Evolutionary conservation across 768 basidiomycete species (phyloP).

Genomic region (Sarcodon aspratus): DNA sequence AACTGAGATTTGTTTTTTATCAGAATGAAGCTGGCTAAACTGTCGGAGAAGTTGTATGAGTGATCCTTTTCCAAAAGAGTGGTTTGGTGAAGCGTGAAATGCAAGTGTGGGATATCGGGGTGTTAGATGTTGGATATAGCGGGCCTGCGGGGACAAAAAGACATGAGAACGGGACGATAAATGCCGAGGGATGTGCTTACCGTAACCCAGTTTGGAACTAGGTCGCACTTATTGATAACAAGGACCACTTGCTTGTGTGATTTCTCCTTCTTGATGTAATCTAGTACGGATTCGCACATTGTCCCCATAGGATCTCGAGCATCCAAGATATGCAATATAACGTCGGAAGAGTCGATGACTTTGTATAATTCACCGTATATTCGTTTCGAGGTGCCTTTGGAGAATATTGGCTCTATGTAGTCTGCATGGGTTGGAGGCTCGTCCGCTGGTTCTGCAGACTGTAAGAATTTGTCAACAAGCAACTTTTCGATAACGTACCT

Average conservation of each 20-base stretch:
- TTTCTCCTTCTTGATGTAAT: slow-evolving; percentile 92
- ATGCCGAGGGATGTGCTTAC: slow-evolving; percentile 36
- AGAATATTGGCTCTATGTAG: slow-evolving; percentile 82
- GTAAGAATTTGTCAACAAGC: neutral
- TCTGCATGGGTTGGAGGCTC: slow-evolving; percentile 63
- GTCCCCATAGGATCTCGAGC: slow-evolving; percentile 94
- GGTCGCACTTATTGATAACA: slow-evolving; percentile 95
- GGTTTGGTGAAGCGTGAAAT: slow-evolving; percentile 97
- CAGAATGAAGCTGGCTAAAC: slow-evolving; percentile 92
- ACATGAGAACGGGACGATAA: neutral
- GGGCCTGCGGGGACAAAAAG: slow-evolving; percentile 42
- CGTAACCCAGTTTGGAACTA: slow-evolving; percentile 98
- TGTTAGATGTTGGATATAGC: slow-evolving; percentile 92
- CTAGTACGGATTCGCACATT: slow-evolving; percentile 86
- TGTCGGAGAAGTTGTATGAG: slow-evolving; percentile 95
- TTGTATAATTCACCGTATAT: slow-evolving; percentile 99
- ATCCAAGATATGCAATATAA: slow-evolving; percentile 90
- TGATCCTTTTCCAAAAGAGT: slow-evolving; percentile 98
- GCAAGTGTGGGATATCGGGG: slow-evolving; percentile 94
- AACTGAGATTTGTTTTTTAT: slow-evolving; percentile 99
- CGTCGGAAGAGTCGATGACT: slow-evolving; percentile 97
- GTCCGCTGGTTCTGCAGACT: slow-evolving; percentile 24
- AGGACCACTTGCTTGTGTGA: slow-evolving; percentile 95
- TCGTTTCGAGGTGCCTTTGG: slow-evolving; percentile 89
- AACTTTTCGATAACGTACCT: slow-evolving; percentile 23